phyloP scores from a whole-genome alignment of 2,329 filamentous ascomycete genomes.

The Fusarium musae region DNA sequence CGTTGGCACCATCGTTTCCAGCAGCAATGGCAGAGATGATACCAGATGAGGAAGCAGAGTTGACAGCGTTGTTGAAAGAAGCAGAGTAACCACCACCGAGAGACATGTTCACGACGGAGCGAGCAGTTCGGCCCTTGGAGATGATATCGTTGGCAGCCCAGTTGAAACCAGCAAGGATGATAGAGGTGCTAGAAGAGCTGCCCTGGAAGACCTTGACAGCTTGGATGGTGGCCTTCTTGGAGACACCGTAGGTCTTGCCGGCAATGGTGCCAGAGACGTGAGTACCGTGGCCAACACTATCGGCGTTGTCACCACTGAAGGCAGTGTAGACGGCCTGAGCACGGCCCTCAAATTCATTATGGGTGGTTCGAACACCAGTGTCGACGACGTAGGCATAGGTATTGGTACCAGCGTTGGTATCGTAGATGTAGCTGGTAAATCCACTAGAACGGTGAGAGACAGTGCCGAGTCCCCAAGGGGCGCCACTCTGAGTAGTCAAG shows the following conservation, averaged over 20 bases:
- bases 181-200: conserved; percentile 42
- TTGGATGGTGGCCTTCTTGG: conserved; percentile 57
- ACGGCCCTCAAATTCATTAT: conserved; percentile 65
- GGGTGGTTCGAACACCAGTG: conserved; percentile 67
- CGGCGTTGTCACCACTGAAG: conserved; percentile 42
- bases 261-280: conserved; percentile 53
- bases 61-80: conserved; percentile 62
- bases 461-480: conserved; percentile 49
- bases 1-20: conserved; percentile 58
- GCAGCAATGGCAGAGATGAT: conserved; percentile 66
- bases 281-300: conserved; percentile 56
- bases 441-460: conserved; percentile 47
- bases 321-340: conserved; percentile 51
- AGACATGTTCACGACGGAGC: conserved; percentile 66
- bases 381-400: conserved; percentile 72
- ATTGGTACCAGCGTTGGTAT: conserved; percentile 55
- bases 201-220: conserved; percentile 59
- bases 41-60: conserved; percentile 56
- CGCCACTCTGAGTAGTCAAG: conserved; percentile 45
- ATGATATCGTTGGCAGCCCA: conserved; percentile 59
- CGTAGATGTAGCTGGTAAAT: conserved; percentile 59
- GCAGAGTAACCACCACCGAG: conserved; percentile 59
- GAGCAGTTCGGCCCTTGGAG: conserved; percentile 51
- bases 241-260: conserved; percentile 52
- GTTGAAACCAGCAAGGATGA: conserved; percentile 51